Conservation (phyloP, 805 yeast species). For the Yarrowia divulgata region DNA sequence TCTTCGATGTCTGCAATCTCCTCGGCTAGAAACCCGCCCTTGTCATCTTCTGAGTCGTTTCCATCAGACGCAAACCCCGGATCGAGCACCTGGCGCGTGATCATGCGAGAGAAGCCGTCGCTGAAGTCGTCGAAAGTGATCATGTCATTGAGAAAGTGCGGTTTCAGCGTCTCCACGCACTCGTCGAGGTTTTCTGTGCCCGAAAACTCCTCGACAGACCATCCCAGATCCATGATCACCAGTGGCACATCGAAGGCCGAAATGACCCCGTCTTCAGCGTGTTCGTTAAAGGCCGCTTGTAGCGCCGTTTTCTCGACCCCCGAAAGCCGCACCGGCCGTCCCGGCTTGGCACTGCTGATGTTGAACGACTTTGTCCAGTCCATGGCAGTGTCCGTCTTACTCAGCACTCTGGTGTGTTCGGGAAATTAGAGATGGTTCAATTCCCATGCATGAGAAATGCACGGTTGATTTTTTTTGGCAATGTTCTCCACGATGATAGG, state of each 20-base stretch:
- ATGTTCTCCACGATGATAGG: not conserved
- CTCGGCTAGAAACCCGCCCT: constrained; percentile 6
- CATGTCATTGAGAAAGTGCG: constrained; percentile 2
- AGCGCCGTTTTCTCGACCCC: constrained; percentile 14
- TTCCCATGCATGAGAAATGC: not conserved
- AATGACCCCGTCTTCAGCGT: constrained; percentile 20
- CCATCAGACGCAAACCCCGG: constrained; percentile 3
- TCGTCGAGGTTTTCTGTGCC: constrained; percentile 23
- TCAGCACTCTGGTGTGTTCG: not conserved
- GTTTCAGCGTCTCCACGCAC: constrained; percentile 6
- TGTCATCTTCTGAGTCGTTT: not conserved
- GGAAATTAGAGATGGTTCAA: not conserved
- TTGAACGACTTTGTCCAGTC: constrained; percentile 33
- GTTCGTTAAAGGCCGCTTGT: constrained; percentile 7
- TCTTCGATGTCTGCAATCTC: constrained; percentile 2
- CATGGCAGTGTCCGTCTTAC: not conserved
- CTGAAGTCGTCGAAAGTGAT: constrained; percentile 22
- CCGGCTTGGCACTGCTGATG: constrained; percentile 24
- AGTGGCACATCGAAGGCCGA: constrained; percentile 28
- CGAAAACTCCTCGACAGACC: constrained; percentile 35
- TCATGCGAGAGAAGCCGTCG: constrained; percentile 35
- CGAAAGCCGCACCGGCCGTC: constrained; percentile 28
- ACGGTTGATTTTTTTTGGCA: not conserved
- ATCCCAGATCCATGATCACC: constrained; percentile 30
- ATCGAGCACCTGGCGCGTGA: constrained; percentile 12